Evolutionary conservation across 805 yeast species (phyloP).

Genomic region (Candida lessepsii): DNA sequence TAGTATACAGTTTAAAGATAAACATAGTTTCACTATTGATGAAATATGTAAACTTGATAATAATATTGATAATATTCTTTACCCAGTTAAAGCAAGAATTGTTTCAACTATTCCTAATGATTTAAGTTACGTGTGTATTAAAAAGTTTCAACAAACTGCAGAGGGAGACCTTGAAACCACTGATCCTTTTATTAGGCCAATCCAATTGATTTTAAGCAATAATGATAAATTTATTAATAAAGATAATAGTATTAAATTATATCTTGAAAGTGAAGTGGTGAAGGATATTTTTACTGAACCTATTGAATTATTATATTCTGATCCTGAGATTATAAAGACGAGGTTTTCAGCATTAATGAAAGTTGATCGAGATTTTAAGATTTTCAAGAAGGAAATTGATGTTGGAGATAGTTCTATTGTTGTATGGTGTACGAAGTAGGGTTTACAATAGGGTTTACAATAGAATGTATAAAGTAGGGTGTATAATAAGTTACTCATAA

Average conservation of each 20-base stretch:
- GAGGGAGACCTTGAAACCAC: conserved; percentile 8
- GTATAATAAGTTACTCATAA: no score
- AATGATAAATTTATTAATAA: conserved; percentile 1
- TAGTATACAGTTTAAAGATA: conserved; percentile 1
- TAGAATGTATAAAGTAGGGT: no score
- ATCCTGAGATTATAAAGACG: conserved; percentile 5
- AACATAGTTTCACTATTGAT: neutral
- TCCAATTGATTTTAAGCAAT: conserved; percentile 25
- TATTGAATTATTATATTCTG: conserved; percentile 11
- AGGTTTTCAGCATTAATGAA: conserved; percentile 2
- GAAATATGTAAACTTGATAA: conserved; percentile 4
- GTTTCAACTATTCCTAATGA: conserved; percentile 27
- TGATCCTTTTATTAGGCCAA: conserved; percentile 22
- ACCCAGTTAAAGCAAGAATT: conserved; percentile 20
- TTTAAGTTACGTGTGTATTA: conserved; percentile 27
- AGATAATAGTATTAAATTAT: conserved; percentile 2
- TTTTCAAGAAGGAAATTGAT: conserved; percentile 10
- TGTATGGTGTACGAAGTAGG: conserved; percentile 12
- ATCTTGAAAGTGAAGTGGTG: neutral
- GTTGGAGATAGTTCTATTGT: conserved; percentile 5
- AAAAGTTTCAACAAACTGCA: conserved; percentile 20
- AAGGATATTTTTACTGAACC: neutral
- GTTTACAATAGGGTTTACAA: no score
- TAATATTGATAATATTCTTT: conserved; percentile 16
- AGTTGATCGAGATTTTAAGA: neutral